These are phyloP conservation scores for Pythium volutum DNA, from an alignment of 352 stramenopile genomes.

Conservation along the genomic window DNA sequence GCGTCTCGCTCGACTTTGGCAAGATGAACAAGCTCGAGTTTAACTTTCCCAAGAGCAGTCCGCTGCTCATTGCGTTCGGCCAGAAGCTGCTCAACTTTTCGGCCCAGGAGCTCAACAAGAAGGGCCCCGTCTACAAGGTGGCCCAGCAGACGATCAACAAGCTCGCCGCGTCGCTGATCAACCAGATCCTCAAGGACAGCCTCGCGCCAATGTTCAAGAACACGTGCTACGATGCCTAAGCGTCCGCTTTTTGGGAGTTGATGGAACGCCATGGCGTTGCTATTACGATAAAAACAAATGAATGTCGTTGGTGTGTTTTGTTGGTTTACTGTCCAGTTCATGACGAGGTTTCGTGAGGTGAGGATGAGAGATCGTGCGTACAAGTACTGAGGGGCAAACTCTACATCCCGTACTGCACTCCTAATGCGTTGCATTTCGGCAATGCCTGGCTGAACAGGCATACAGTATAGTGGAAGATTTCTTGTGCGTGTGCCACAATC, in stretches of 20 bases:
- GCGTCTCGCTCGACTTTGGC: conserved; percentile 37
- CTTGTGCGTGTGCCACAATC: too few species aligned
- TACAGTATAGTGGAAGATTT: too few species aligned
- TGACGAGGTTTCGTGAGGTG: too few species aligned
- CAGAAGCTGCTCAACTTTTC: conserved; percentile 51
- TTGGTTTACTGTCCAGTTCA: too few species aligned
- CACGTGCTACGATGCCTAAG: conserved; percentile 40
- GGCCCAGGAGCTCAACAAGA: conserved; percentile 57
- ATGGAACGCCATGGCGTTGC: too few species aligned
- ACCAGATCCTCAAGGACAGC: conserved; percentile 42
- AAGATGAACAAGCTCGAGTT: conserved; percentile 53
- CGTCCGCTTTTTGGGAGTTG: neutral
- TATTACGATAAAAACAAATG: too few species aligned
- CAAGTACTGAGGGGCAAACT: too few species aligned
- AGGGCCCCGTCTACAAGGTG: conserved; percentile 53
- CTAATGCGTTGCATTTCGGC: too few species aligned
- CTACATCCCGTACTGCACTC: too few species aligned
- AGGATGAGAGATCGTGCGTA: too few species aligned
- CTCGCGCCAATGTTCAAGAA: conserved; percentile 41
- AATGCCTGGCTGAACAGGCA: too few species aligned
- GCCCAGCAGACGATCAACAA: conserved; percentile 37
- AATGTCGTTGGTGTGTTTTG: too few species aligned
- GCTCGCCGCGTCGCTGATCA: conserved; percentile 44
- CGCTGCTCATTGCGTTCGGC: conserved; percentile 42
- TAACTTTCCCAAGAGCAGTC: conserved; percentile 36